Evolutionary conservation across 192 early-diverging fungal species (phyloP), one percentile per base, ranked within the genome.

Genomic region (Rhizophagus sp.): DNA sequence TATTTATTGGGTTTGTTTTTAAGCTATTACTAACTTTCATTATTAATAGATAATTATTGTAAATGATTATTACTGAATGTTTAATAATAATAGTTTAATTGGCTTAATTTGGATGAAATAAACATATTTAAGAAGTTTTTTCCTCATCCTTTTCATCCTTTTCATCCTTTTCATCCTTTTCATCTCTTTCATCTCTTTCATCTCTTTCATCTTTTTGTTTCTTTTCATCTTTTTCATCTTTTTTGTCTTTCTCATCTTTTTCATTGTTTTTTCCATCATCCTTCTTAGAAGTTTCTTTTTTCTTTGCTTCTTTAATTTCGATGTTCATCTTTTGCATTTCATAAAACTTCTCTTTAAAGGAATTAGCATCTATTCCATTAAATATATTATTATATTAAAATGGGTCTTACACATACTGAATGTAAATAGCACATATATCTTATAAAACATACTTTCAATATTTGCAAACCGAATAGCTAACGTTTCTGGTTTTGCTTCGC

Each of bases 401-500:
- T 17, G 44, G 44, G 11, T 13, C 9, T 47, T 25, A 22, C 17
- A 73, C 41, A 10, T 5, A 73, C 5, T 19, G 2, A 27, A 24
- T 17, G 27, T 13, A 24, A 50, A 49, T 7, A 52, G 24, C n/a
- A 47, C 8, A 50, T 36, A 2, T 12, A 30, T 30, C 30, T 30
- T 30, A 24, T 24, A 13, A 22, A 36, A 70, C 67, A 6, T 70
- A 79, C 78, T 97, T 57, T 99, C 97, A 62, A 93, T 85, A 91
- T 97, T 98, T 81, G 93, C 96, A 78, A 99, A 97, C 77, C 98
- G 94, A 79, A 98, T 97, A 57, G 98, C 98, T 62, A 99, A 89
- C 25, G 95, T 87, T 87, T 98, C 94, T 62, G 90, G 88, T 70
- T 90, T 86, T n/a, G 90, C 80, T 84, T 94, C 93, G 27, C 93